Evolutionary conservation across 2,329 filamentous ascomycete genomes (phyloP), one percentile per base, ranked within the genome.

Genomic region (Akanthomyces uredinophilus): DNA sequence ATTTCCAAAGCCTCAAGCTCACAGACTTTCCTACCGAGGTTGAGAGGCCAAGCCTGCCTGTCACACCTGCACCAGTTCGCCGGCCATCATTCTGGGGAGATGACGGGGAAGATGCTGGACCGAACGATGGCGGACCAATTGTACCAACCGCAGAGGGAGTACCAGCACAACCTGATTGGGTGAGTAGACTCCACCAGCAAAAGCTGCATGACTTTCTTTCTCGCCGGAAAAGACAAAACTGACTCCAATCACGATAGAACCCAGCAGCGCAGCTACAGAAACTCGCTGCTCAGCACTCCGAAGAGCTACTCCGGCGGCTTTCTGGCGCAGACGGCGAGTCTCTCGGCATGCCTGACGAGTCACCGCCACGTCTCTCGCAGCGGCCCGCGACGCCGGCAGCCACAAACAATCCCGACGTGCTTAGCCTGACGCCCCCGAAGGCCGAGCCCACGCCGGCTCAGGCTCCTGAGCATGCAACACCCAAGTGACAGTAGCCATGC

Each of bases 131-230:
- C 56, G 76, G 79, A 65, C 82, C 81, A 65, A 79, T 82, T 70
- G 80, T 96, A 67, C 91, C 91, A 65, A 79, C 80, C 66, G 92
- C 93, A 55, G 85, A 91, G 72, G 93, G 92, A 57, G 92, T 96
- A 66, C 92, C 93, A 65, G 82, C 86, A 74, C 93, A 96, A 82
- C 83, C 86, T 72, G 91, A 96, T 75, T 97, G 94, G 94, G 92
- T 96, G 92, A 89, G 91, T 91, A 65, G 10, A 13, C 2, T 27
- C 39, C 8, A 24, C 3, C 6, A 24, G n/a, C 13, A 11, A 57
- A 29, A 29, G 4, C 4, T 24, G 13, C 22, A 27, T 29, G 46
- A 18, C 14, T 22, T 20, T 18, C 35, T 5, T 29, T 14, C 27
- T 1, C 7, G 10, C 6, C 22, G n/a, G 20, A 5, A 29, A 29